These are phyloP conservation scores for Gracilaria gracilis DNA, from an alignment of 23 red algal species.

Conservation along the genomic window DNA sequence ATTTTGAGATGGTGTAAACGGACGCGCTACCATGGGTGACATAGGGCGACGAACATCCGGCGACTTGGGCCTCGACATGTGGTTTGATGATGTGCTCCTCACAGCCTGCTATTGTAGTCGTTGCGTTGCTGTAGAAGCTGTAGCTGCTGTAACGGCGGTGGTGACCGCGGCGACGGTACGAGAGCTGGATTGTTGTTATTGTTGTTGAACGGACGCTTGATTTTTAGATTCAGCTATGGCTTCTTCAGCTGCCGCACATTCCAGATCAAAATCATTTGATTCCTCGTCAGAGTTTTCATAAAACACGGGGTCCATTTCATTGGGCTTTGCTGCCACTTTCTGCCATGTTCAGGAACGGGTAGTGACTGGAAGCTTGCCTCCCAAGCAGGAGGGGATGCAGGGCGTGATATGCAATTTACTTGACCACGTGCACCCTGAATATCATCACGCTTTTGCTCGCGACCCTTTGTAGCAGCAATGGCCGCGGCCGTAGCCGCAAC, in stretches of 20 bases:
- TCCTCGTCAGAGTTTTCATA: conserved; percentile 77
- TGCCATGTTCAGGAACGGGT: conserved; percentile 23
- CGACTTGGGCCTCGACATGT: conserved; percentile 27
- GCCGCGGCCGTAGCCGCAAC: conserved; percentile 67
- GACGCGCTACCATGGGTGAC: conserved; percentile 53
- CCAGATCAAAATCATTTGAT: conserved; percentile 62
- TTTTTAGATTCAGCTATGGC: conserved; percentile 56
- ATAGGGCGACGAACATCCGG: conserved; percentile 66
- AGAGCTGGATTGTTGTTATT: neutral
- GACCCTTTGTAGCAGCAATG: conserved; percentile 70
- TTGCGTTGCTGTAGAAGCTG: neutral
- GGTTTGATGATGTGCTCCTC: conserved; percentile 39
- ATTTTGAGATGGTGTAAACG: conserved; percentile 16
- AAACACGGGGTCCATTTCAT: conserved; percentile 44
- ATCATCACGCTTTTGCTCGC: conserved; percentile 66
- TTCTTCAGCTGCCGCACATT: conserved; percentile 65
- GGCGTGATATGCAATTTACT: conserved; percentile 36
- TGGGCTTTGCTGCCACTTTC: conserved; percentile 34
- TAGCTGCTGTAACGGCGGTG: neutral
- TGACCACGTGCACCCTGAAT: conserved; percentile 25
- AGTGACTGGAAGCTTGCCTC: conserved; percentile 67
- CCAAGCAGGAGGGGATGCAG: conserved; percentile 32
- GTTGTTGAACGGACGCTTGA: conserved; percentile 10
- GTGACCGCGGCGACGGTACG: neutral
- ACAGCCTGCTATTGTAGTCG: conserved; percentile 25